Conservation (phyloP, 1,139 yeast species). For the Pichia sp. region DNA sequence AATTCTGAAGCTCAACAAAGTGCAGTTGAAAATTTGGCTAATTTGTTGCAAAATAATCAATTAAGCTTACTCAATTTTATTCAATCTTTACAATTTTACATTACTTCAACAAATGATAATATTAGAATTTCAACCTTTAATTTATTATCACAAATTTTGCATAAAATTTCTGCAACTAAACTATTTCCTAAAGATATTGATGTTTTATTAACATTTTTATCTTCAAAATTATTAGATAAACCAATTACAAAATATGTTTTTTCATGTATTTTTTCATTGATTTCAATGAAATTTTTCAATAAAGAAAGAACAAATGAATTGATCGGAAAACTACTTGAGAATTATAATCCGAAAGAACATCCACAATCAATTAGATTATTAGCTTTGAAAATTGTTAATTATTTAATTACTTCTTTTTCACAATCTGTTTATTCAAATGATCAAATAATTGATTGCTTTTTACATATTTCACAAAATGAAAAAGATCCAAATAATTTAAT, state of each 20-base stretch:
- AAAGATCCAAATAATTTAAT: constrained; percentile 89
- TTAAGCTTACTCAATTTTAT: constrained; percentile 12
- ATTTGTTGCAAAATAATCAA: constrained; percentile 8
- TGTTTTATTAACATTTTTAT: constrained; percentile 61
- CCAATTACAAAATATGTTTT: constrained; percentile 48
- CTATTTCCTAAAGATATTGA: constrained; percentile 57
- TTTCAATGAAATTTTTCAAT: constrained; percentile 42
- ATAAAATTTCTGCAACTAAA: constrained; percentile 32
- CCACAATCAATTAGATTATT: constrained; percentile 61
- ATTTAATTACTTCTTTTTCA: constrained; percentile 1
- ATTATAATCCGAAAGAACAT: constrained; percentile 54
- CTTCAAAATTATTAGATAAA: constrained; percentile 62
- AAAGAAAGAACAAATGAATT: constrained; percentile 32
- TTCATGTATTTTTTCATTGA: constrained; percentile 48
- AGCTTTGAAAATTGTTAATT: constrained; percentile 46
- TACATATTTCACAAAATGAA: constrained; percentile 75
- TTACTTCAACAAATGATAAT: constrained; percentile 62
- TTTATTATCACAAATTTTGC: constrained; percentile 52
- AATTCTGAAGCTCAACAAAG: constrained; percentile 4
- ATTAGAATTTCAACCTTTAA: constrained; percentile 49
- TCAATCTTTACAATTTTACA: constrained; percentile 28
- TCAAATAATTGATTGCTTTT: constrained; percentile 46
- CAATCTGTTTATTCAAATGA: constrained; percentile 3
- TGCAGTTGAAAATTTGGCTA: constrained; percentile 3
- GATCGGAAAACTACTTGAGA: constrained; percentile 36